Base-by-base conservation (phyloP, 1,139 yeast species). In the Kodamaea arcana region DNA sequence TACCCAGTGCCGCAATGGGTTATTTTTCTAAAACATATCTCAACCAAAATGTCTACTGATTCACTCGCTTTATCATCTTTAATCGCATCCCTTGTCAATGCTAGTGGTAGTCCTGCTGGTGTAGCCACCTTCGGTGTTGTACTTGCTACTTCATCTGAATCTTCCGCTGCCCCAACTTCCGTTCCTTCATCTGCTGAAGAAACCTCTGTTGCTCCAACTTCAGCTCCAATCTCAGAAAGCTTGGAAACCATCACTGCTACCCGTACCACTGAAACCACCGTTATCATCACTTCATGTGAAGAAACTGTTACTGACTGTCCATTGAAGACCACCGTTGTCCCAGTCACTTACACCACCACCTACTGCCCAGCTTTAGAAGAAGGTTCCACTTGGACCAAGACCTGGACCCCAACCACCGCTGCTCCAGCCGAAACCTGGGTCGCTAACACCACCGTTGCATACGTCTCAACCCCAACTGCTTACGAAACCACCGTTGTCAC, bases 301-400 rank as follows among this genome's bases (percentile, higher is more conserved):
- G 32, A 37, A 10, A 45, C 51, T 29, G 64, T 58, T 43, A 59
- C 70, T 43, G 49, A 64, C 59, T 67, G 72, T 50, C 72, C 74
- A 60, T 64, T 60, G 42, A 42, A 37, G 26, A 31, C 13, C 28
- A 54, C 36, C 27, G 37, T 22, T 34, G 32, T 25, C 16, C 22
- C 43, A 31, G 30, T 39, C 25, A 36, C 40, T 28, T 16, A 36
- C 28, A 37, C 44, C 24, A 12, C 36, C 25, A 25, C 38, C 21
- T 18, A 25, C 22, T 24, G 32, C 25, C 30, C 32, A 23, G 31
- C 28, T 15, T 9, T 4, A 4, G 28, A 14, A 18, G 9, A 7
- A 7, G 22, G 9, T 7, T 18, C 22, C 22, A 18, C 22, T 9
- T 6, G 6, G 9, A 18, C 9, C 9, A 9, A 18, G 9, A 9